phyloP scores from a whole-genome alignment of 306 rosid species.

The Vicia faba region DNA sequence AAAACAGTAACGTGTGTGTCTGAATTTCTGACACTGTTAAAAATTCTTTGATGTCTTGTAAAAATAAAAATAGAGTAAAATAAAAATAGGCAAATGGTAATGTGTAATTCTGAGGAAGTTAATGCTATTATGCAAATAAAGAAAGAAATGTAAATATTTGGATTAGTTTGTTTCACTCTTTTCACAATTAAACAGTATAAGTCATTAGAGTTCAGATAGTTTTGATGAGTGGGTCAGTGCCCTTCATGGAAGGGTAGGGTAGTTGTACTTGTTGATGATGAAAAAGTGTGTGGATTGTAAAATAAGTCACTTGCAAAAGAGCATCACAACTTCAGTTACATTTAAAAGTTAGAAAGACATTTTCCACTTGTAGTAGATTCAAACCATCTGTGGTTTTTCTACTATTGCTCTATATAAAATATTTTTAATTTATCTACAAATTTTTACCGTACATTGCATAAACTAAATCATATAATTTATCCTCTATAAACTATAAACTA shows the following conservation, averaged over 20 bases:
- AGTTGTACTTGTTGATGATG: conserved; percentile 31
- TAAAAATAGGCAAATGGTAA: background rate
- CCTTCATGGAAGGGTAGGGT: conserved; percentile 40
- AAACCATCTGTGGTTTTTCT: background rate
- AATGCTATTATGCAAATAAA: background rate
- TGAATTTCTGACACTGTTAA: conserved; percentile 48
- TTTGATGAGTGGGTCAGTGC: conserved; percentile 16
- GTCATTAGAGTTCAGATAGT: conserved; percentile 9
- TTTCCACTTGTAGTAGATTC: background rate
- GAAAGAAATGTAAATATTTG: conserved; percentile 23
- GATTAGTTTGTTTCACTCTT: conserved; percentile 17
- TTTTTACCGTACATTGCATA: too few species aligned
- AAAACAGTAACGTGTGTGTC: conserved; percentile 39
- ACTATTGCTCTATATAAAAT: too few species aligned
- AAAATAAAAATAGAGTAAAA: conserved; percentile 2
- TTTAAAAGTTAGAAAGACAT: background rate
- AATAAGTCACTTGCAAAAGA: background rate
- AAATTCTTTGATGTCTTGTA: conserved; percentile 38
- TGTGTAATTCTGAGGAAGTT: background rate
- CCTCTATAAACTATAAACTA: too few species aligned
- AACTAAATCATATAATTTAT: too few species aligned
- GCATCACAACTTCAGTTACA: conserved; percentile 16
- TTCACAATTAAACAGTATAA: conserved; percentile 18
- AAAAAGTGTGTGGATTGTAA: conserved; percentile 3
- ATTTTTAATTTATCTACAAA: too few species aligned